Evolutionary conservation across 768 basidiomycete species (phyloP).

Genomic region (Neoboletus magnificus): DNA sequence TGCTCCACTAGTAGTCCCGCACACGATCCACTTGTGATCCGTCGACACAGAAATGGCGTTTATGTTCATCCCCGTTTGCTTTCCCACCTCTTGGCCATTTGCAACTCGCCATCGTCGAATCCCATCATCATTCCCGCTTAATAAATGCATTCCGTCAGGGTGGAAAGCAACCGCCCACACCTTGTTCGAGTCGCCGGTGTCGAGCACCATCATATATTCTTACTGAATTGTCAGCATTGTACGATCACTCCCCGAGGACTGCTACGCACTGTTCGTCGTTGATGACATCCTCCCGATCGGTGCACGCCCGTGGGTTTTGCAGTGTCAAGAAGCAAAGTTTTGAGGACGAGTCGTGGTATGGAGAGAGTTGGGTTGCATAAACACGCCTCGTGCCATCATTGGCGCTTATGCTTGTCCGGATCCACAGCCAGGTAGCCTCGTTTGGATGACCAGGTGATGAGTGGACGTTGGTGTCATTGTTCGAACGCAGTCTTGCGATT

Average conservation of each 20-base stretch:
- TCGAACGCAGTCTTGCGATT: too few species aligned
- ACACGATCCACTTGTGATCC: constrained; percentile 1
- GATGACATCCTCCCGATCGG: background rate
- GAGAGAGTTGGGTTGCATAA: background rate
- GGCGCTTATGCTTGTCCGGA: background rate
- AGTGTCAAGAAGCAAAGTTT: background rate
- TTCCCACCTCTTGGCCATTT: background rate
- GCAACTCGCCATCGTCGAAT: too few species aligned
- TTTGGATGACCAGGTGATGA: background rate
- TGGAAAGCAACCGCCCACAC: too few species aligned
- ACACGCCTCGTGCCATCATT: background rate
- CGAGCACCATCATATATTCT: background rate
- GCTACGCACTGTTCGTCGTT: background rate
- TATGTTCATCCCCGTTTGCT: too few species aligned
- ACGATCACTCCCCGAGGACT: background rate
- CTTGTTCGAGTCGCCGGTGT: background rate
- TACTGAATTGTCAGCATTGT: background rate
- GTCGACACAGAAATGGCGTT: too few species aligned
- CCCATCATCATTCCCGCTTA: too few species aligned
- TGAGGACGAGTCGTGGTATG: background rate
- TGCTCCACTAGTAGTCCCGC: background rate
- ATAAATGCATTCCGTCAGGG: too few species aligned
- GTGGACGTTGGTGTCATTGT: background rate
- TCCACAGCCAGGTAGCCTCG: too few species aligned
- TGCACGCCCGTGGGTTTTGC: background rate